Conservation (phyloP, 2,329 filamentous ascomycete species). For the Simplicillium sp. region DNA sequence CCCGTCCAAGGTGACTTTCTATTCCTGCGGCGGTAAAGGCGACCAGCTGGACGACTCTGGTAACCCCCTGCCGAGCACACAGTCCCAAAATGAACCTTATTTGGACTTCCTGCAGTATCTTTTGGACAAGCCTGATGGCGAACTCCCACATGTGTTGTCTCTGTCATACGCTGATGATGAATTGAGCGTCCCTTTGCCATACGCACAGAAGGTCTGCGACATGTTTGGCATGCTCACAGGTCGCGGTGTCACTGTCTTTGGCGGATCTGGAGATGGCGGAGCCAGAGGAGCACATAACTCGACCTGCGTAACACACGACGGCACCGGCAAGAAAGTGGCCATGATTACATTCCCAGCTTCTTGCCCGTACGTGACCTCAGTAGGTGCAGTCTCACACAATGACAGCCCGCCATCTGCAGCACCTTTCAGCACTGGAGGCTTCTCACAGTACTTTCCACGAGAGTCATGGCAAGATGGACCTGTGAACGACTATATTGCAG, state of each 20-base stretch:
- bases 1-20: conserved; percentile 34
- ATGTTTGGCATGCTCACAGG: conserved; percentile 42
- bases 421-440: conserved; percentile 40
- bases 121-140: conserved; percentile 29
- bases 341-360: conserved; percentile 54
- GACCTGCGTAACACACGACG: conserved; percentile 49
- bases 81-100: conserved; percentile 45
- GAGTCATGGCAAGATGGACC: conserved; percentile 34
- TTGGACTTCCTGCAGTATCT: conserved; percentile 43
- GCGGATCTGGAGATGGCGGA: conserved; percentile 42
- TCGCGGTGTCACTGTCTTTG: conserved; percentile 41
- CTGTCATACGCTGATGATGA: conserved; percentile 52
- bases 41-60: conserved; percentile 28
- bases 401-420: conserved; percentile 29
- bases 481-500: conserved; percentile 29
- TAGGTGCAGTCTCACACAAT: conserved; percentile 46
- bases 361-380: conserved; percentile 59
- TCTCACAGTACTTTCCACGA: conserved; percentile 38
- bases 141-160: conserved; percentile 45
- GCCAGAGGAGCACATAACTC: conserved; percentile 35
- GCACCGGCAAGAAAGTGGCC: conserved; percentile 43
- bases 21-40: conserved; percentile 33
- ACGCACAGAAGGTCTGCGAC: conserved; percentile 42
- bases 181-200: conserved; percentile 39
- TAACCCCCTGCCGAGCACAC: conserved; percentile 16